Percentiles rank a stretch among this genome's conserved stretches.
Evolutionary conservation across 192 early-diverging fungal genomes (phyloP).

Genomic region (Bifiguratus adelaidae): DNA sequence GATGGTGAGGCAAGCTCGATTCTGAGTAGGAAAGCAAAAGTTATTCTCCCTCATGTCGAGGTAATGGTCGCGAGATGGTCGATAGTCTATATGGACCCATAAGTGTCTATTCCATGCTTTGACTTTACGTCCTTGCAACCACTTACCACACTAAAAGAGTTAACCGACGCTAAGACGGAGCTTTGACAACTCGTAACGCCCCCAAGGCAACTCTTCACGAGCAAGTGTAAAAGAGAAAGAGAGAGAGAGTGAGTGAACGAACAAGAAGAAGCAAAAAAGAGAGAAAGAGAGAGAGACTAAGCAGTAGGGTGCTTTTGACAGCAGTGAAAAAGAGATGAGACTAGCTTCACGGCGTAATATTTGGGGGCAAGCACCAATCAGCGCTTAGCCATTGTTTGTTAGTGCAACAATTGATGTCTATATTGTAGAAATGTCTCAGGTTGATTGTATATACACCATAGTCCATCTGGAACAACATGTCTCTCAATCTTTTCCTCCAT

Average conservation of each 20-base stretch:
- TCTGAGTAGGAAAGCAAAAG: slow-evolving; percentile 64
- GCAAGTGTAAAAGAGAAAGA: slow-evolving; percentile 5
- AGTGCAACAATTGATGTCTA: too few species aligned
- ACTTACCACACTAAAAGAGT: neutral
- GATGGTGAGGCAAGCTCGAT: slow-evolving; percentile 72
- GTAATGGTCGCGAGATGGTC: neutral
- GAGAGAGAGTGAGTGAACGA: slow-evolving; percentile 2
- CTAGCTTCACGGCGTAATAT: too few species aligned
- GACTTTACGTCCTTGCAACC: too few species aligned
- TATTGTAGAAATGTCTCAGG: too few species aligned
- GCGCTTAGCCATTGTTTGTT: too few species aligned
- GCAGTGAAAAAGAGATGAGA: too few species aligned
- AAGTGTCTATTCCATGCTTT: too few species aligned
- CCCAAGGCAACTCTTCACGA: neutral
- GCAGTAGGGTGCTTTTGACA: too few species aligned
- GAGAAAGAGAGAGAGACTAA: slow-evolving; percentile 8
- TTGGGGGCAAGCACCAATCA: too few species aligned
- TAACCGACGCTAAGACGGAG: neutral
- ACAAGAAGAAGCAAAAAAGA: slow-evolving; percentile 9
- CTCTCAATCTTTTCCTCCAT: too few species aligned
- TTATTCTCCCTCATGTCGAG: slow-evolving; percentile 69
- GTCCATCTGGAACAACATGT: too few species aligned
- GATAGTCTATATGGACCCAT: slow-evolving; percentile 1
- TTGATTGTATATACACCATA: too few species aligned
- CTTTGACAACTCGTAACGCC: neutral